Base-by-base conservation (phyloP, 768 basidiomycete genomes). In the Tricholoma flavovirens region DNA sequence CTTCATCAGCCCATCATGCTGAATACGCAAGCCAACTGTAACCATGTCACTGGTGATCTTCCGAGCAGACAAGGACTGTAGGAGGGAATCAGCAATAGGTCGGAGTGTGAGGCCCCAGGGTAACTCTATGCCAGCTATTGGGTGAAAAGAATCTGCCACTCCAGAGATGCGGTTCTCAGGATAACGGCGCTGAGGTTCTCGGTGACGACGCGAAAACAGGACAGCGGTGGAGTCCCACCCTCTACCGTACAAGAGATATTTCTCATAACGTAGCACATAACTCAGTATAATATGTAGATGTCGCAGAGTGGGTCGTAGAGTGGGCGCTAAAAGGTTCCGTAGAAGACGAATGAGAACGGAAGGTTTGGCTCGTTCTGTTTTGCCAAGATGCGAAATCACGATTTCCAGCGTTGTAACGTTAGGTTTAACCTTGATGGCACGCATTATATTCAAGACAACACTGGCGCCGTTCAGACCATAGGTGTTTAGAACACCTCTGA, bases 11-110 rank as follows among this genome's bases (percentile, higher is more conserved):
- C 78, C 82, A 57, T 88, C 83, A 46, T 83, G 80, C 58, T 77
- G 73, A 55, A 93, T 82, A 43, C 86, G 83, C 59, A 88, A 69
- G 7, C 79, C 81, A 51, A 84, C 70, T 52, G 83, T 80, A 26
- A 78, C 75, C 32, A 75, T 71, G 64, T 91, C 86, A 57, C 78
- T 78, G 60, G 75, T 77, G 48, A 86, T 68, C 26, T 73, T 71
- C 40, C 81, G 78, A 14, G 66, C 69, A 26, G 66, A 62, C 33
- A 90, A 67, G 6, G 81, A 78, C 48, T 74, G 69, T 8, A 83
- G 22, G 46, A 83, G 65, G 7, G 82, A 72, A 32, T 67, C 69
- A 12, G 78, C 63, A 26, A 73, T 65, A 10, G 66, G 58, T 57
- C 64, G 63, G 54, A 71, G 66, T 15, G 68, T 64, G 4, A 66